Conservation (phyloP, 1,284 basidiomycete species). For the Veloporphyrellus conicus region DNA sequence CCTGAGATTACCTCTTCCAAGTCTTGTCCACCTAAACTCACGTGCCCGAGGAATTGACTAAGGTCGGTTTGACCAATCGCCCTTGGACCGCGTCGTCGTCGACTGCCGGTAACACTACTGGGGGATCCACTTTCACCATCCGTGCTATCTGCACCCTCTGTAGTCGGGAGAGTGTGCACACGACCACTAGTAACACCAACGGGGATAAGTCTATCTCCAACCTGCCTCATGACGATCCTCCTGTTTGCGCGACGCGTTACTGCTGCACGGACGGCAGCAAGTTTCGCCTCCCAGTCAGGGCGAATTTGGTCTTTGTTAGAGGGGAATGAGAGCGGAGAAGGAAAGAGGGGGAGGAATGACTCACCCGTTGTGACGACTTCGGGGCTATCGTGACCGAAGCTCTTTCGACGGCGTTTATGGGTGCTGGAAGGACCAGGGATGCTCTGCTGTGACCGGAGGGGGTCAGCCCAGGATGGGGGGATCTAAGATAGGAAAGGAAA, state of each 20-base stretch:
- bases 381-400: constrained; percentile 67
- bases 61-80: constrained; percentile 50
- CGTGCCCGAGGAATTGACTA: constrained; percentile 56
- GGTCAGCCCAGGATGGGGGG: constrained; percentile 48
- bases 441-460: constrained; percentile 43
- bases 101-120: constrained; percentile 47
- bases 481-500: constrained; percentile 23
- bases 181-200: constrained; percentile 88
- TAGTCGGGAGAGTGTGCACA: constrained; percentile 58
- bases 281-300: constrained; percentile 91
- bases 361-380: constrained; percentile 89
- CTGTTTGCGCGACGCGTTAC: constrained; percentile 88
- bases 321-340: constrained; percentile 7
- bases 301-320: constrained; percentile 75
- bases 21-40: constrained; percentile 75
- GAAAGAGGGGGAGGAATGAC: constrained; percentile 10
- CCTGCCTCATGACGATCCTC: constrained; percentile 97
- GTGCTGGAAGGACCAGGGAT: constrained; percentile 35
- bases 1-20: constrained; percentile 71
- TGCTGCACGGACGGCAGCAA: constrained; percentile 83
- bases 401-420: constrained; percentile 76
- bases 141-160: constrained; percentile 46
- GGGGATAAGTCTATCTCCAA: constrained; percentile 94
- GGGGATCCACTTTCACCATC: constrained; percentile 36
- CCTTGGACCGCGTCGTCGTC: constrained; percentile 57